Evolutionary conservation across 352 stramenopile species (phyloP).

Genomic region (Phytopythium chamaehyphon): DNA sequence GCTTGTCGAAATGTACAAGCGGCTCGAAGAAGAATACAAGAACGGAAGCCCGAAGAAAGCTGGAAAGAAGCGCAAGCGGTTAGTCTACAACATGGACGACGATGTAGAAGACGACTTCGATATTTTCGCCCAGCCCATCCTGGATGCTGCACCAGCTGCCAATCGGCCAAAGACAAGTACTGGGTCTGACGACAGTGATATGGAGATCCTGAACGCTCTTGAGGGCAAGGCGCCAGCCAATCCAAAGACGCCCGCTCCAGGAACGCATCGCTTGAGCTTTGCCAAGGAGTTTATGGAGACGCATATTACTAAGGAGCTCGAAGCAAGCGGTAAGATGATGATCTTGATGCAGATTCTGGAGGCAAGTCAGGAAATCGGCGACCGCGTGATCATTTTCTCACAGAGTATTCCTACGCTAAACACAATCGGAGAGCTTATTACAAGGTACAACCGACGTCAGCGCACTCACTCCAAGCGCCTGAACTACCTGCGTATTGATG

Average conservation of each 20-base stretch:
- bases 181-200: constrained; percentile 31
- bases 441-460: constrained; percentile 50
- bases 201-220: constrained; percentile 39
- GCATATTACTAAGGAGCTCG: constrained; percentile 48
- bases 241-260: neutral
- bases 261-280: constrained; percentile 68
- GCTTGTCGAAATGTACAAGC: constrained; percentile 57
- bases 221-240: constrained; percentile 12
- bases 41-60: constrained; percentile 37
- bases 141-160: neutral
- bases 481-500: constrained; percentile 76
- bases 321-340: constrained; percentile 86
- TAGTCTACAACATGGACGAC: constrained; percentile 28
- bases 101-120: constrained; percentile 52
- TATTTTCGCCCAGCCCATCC: constrained; percentile 14
- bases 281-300: constrained; percentile 51
- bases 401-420: constrained; percentile 88
- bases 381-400: constrained; percentile 88
- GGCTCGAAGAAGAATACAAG: constrained; percentile 49
- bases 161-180: constrained; percentile 2
- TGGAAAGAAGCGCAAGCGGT: constrained; percentile 5
- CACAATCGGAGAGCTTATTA: constrained; percentile 69
- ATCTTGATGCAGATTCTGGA: constrained; percentile 78
- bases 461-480: constrained; percentile 43
- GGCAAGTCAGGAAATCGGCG: constrained; percentile 60